Conservation (phyloP, 345 rosid genomes). For the Populus nigra region DNA sequence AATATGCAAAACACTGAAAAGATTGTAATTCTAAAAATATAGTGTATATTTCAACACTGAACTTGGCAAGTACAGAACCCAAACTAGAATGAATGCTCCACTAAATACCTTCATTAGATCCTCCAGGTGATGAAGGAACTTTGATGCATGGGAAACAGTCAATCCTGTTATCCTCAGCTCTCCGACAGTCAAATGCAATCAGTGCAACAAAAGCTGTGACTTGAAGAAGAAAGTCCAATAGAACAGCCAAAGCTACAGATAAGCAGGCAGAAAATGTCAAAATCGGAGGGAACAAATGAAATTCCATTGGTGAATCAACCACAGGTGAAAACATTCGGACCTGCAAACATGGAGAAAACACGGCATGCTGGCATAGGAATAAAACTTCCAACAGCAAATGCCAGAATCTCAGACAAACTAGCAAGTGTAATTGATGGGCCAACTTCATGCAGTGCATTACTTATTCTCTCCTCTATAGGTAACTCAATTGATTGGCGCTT, state of each 20-base stretch:
- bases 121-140: constrained; percentile 44
- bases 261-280: constrained; percentile 12
- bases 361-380: constrained; percentile 97
- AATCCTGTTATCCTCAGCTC: constrained; percentile 69
- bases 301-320: constrained; percentile 2
- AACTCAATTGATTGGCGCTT: constrained; percentile 76
- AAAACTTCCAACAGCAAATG: constrained; percentile 94
- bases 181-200: constrained; percentile 74
- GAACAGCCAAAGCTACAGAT: constrained; percentile 81
- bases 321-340: constrained; percentile 26
- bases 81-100: not conserved
- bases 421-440: constrained; percentile 99
- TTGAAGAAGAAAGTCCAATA: constrained; percentile 91
- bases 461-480: constrained; percentile 67
- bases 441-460: constrained; percentile 90
- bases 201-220: constrained; percentile 94
- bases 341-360: constrained; percentile 98
- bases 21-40: not conserved
- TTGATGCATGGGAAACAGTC: constrained; percentile 93
- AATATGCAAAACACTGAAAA: not conserved
- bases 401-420: constrained; percentile 83
- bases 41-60: not conserved
- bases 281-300: not conserved
- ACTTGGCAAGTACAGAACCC: not conserved
- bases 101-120: constrained; percentile 58